Conservation (phyloP, 106 monocot genomes). For the Gastrodia elata region DNA sequence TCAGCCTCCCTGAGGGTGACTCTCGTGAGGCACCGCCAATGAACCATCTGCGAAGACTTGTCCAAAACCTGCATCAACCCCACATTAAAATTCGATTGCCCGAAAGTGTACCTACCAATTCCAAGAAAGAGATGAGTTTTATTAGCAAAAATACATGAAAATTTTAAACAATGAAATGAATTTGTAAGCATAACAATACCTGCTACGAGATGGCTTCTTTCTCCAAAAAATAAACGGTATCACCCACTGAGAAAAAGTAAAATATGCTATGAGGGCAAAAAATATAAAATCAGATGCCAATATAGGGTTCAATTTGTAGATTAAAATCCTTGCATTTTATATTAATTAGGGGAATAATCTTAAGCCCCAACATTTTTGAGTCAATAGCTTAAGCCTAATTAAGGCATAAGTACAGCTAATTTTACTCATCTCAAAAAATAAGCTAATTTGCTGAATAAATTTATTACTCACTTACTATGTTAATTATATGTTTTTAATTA, state of each 20-base stretch:
- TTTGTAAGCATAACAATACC: conserved; percentile 16
- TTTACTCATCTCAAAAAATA: no score
- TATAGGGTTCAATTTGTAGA: no score
- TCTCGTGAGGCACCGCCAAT: conserved; percentile 21
- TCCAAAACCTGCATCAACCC: conserved; percentile 47
- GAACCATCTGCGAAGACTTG: conserved; percentile 23
- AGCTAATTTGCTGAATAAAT: no score
- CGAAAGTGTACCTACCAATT: conserved; percentile 43
- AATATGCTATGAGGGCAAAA: no score
- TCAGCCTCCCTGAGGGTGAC: background rate
- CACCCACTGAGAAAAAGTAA: conserved; percentile 34
- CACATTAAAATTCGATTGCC: conserved; percentile 29
- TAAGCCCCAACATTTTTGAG: no score
- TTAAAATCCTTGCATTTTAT: no score
- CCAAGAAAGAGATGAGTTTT: background rate
- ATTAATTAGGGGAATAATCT: no score
- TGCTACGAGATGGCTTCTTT: conserved; percentile 45
- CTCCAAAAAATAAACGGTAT: conserved; percentile 45
- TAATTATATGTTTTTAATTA: no score
- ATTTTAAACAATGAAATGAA: background rate
- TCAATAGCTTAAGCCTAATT: no score
- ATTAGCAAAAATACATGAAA: background rate
- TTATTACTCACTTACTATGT: no score
- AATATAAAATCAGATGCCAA: no score
- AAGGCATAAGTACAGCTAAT: no score